Evolutionary conservation across 2,329 filamentous ascomycete species (phyloP).

Genomic region (Fusarium armeniacum): DNA sequence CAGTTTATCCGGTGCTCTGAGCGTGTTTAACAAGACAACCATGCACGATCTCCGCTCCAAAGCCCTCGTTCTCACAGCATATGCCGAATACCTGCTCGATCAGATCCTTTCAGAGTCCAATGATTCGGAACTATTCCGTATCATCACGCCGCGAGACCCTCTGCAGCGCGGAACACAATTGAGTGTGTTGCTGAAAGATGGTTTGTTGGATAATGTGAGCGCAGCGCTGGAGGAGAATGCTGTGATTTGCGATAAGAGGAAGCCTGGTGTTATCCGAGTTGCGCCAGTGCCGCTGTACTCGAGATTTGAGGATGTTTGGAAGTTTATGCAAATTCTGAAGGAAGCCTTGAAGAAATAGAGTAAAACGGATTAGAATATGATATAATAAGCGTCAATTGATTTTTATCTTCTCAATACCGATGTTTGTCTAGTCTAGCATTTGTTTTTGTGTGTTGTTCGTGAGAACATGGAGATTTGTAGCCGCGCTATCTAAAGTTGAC

Average conservation of each 20-base stretch:
- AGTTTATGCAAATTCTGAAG: constrained; percentile 60
- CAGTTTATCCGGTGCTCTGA: constrained; percentile 78
- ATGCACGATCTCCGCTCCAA: constrained; percentile 79
- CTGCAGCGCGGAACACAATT: constrained; percentile 82
- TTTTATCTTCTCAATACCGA: background rate
- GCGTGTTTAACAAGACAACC: constrained; percentile 78
- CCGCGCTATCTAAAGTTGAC: background rate
- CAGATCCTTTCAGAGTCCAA: constrained; percentile 56
- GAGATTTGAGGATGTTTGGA: constrained; percentile 78
- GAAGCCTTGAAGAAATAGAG: constrained; percentile 50
- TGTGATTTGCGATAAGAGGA: constrained; percentile 85
- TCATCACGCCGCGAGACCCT: constrained; percentile 79
- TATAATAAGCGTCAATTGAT: constrained; percentile 16
- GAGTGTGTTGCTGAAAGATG: constrained; percentile 77
- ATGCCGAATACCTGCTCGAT: constrained; percentile 77
- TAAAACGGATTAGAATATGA: background rate
- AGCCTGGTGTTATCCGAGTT: constrained; percentile 86
- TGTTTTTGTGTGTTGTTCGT: background rate
- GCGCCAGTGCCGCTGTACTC: constrained; percentile 90
- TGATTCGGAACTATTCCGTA: constrained; percentile 62
- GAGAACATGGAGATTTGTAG: background rate
- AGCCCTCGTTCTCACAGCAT: constrained; percentile 79
- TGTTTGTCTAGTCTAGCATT: background rate
- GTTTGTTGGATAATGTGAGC: constrained; percentile 78
- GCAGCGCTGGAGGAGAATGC: constrained; percentile 74